Base-by-base conservation (phyloP, 768 basidiomycete genomes). In the Chalciporus pseudorubinellus region DNA sequence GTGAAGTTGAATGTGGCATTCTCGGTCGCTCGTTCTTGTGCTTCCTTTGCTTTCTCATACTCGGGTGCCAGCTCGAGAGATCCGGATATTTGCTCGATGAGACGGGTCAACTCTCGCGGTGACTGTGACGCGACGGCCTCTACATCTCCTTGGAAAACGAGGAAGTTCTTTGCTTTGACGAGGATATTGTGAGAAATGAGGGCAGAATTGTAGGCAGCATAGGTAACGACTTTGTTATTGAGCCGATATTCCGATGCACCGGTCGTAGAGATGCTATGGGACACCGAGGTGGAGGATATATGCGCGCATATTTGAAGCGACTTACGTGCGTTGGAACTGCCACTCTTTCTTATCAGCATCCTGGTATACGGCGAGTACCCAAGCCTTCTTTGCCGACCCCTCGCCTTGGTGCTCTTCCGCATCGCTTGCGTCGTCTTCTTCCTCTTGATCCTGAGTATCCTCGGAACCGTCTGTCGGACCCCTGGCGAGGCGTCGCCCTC, bases 81-180 rank as follows among this genome's bases (percentile, higher is more conserved):
- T 1, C 95, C 95, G 52, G 87, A 89, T 55, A 98, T 98, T 66
- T 98, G 93, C 59, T 99, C 97, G 41, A 99, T 89, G 28, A 98
- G 84, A 16, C 83, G 82, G 1, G 95, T 80, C 19, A 98, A 82
- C 59, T 95, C 94, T 52, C 85, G 85, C 14, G 97, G 83, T 1
- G 90, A 93, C 60, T 99, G 97, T 3, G 91, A 90, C 1, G 97
- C 97, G 29, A 99, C 92, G 2, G 93, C 92, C 71, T 99, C 97
- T 28, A 99, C 97, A 65, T 98, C 97, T 46, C 97, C 97, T 65
- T 99, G 97, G 74, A 99, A 98, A 11, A 98, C 97, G 46, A 98
- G 85, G 63, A 98, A 99, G 74, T 98, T 98, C 75, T 98, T 98
- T 12, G 97, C 97, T 72, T 97, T 98, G 63, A 98, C 94, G 42